Base-by-base conservation (phyloP, 2,329 filamentous ascomycete genomes). In the Pseudogymnoascus sp. region DNA sequence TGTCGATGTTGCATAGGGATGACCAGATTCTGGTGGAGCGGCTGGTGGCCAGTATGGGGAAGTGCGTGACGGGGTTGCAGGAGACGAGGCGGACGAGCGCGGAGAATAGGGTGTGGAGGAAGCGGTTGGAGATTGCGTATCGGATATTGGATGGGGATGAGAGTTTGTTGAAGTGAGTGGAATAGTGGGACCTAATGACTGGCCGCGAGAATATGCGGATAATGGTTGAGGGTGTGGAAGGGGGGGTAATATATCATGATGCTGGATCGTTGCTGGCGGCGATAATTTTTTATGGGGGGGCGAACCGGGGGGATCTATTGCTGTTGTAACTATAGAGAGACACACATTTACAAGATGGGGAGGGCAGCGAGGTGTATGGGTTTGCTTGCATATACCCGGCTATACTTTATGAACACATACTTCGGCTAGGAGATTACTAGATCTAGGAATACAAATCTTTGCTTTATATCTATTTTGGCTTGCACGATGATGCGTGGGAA, bases 41-140 rank as follows among this genome's bases (percentile, higher is more conserved):
- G 62, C 76, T 87, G 1, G 83, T 88, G 23, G 84, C 80, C 1
- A 83, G 80, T 67, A 75, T 88, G 0, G 85, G 85, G 13, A 80
- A 81, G 68, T 88, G 85, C 65, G 83, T 88, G 1, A 73, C 87
- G 7, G 83, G 80, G 31, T 69, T 88, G 67, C 79, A 82, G 65
- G 80, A 89, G 75, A 75, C 79, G 62, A 78, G 83, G 68, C 77
- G 77, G 68, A 76, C 82, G 65, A 80, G 81, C 69, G 76, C 84
- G 66, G 84, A 90, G 69, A 83, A 81, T 61, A 80, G 86, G 63
- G 80, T 88, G 65, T 86, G 90, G 74, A 81, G 91, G 65, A 80
- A 89, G 67, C 82, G 89, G 68, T 81, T 96, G 61, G 90, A 96
- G 68, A 84, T 86, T 62, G 92, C 92, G 4, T 85, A 87, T 65